Evolutionary conservation across 2,329 filamentous ascomycete species (phyloP).

Genomic region (Cercospora canescens): DNA sequence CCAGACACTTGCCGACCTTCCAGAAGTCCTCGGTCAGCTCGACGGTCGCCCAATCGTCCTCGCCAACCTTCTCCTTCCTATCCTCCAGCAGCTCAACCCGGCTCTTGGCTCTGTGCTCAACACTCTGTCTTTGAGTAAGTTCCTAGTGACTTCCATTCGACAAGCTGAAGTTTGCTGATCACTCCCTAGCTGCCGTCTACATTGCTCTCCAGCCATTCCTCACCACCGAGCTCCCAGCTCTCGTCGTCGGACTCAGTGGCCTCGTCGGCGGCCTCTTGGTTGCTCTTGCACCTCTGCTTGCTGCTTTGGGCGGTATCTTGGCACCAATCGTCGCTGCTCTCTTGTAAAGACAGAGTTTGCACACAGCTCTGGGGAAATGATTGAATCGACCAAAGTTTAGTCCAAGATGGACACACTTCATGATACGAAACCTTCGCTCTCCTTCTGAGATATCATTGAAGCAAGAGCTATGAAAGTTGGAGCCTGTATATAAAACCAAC

Average conservation of each 20-base stretch:
- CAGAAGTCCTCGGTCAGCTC: constrained; percentile 14
- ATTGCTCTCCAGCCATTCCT: constrained; percentile 17
- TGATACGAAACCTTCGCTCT: neutral
- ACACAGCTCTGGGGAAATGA: neutral
- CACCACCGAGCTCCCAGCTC: constrained; percentile 9
- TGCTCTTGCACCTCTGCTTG: constrained; percentile 9
- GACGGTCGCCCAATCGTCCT: constrained; percentile 14
- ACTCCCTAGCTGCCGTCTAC: neutral
- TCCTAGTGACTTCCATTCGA: neutral
- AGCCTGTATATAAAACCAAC: neutral
- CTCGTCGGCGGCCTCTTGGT: constrained; percentile 11
- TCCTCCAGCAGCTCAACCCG: constrained; percentile 14
- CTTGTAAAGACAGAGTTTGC: neutral
- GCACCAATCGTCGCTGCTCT: constrained; percentile 8
- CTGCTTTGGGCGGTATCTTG: constrained; percentile 11
- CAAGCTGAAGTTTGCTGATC: neutral
- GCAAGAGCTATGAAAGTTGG: neutral
- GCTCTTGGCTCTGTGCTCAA: constrained; percentile 13
- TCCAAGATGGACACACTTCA: neutral
- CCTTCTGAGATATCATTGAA: neutral
- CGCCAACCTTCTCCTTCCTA: constrained; percentile 7
- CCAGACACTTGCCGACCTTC: constrained; percentile 1
- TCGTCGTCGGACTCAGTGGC: constrained; percentile 1
- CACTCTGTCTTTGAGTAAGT: constrained; percentile 9
- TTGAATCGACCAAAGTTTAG: neutral